These are phyloP conservation scores for Dryadomyces quercivorus DNA, from an alignment of 2,329 filamentous ascomycete species.

Conservation along the genomic window DNA sequence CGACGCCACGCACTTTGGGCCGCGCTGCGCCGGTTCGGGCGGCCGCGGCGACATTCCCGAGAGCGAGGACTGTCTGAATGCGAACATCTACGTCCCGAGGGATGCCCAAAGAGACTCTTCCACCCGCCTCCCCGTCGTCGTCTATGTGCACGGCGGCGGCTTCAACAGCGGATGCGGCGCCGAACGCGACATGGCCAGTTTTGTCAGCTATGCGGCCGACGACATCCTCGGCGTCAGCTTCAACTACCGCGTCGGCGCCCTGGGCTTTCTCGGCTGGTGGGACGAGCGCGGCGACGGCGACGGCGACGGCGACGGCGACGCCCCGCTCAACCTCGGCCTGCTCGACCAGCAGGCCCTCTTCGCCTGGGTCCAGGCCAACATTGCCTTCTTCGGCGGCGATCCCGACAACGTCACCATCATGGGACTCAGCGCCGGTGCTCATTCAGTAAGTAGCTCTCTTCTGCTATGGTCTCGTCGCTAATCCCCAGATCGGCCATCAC, in stretches of 20 bases:
- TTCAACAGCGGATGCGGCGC: conserved; percentile 43
- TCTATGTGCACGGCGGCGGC: conserved; percentile 52
- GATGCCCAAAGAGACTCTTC: too few relatives aligned
- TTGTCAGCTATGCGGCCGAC: conserved; percentile 41
- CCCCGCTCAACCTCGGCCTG: conserved; percentile 51
- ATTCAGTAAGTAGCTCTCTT: conserved; percentile 39
- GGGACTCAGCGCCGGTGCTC: conserved; percentile 50
- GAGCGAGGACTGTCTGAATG: conserved; percentile 39
- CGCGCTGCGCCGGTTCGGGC: conserved; percentile 12
- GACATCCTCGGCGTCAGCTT: conserved; percentile 47
- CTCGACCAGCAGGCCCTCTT: conserved; percentile 48
- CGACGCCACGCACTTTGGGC: conserved; percentile 6
- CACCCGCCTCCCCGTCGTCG: conserved; percentile 32
- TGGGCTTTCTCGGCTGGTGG: conserved; percentile 52
- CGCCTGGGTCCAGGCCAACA: conserved; percentile 48
- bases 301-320: conserved; percentile 15
- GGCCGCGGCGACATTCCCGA: conserved; percentile 18
- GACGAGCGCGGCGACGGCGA: background rate
- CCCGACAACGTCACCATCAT: conserved; percentile 44
- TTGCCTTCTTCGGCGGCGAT: conserved; percentile 48
- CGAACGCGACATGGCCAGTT: conserved; percentile 47
- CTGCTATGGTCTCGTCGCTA: background rate
- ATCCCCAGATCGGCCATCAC: conserved; percentile 51
- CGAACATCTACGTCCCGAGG: conserved; percentile 28
- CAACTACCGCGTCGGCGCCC: conserved; percentile 51